Evolutionary conservation across 805 yeast species (phyloP), one percentile per base, ranked within the genome.

Genomic region (Cyberlindnera bimundalis): DNA sequence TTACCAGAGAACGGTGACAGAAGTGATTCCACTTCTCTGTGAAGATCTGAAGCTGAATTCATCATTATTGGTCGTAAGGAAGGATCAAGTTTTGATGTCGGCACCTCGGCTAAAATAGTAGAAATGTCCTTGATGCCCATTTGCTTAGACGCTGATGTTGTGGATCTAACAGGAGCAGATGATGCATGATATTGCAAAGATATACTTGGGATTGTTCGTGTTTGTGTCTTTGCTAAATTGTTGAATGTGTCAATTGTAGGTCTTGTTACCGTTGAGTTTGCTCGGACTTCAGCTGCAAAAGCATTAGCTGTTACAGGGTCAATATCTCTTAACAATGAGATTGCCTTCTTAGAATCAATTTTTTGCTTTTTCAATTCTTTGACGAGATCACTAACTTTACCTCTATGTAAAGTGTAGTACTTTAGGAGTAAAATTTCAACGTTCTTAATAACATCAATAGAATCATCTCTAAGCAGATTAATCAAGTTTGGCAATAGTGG

Each of bases 1-100:
- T 82, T 68, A 70, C 82, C 84, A 8, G 70, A 74, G 52, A 91
- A 89, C 6, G 70, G 67, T 6, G 46, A 8, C 18, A 59, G 39
- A 6, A 65, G 33, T 4, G 40, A 32, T 24, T 55, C 63, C 15
- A 63, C 37, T 29, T 62, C 65, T 33, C 48, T 52, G 10, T 36
- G 24, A 13, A 67, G 21, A 7, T 58, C 59, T 7, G 47, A 41
- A 3, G 44, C 37, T 0, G 55, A 46, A 8, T 40, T 14, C 1
- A 50, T 19, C 1, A 19, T 4, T 0, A 51, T 33, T 5, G 58
- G 51, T 1, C 18, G 27, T 8, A 56, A 17, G 2, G 48, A 25
- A 1, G 39, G 40, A 28, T 56, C 61, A 2, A 54, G 43, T 32
- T 50, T 52, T 2, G 60, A 43, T 2, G 50, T 44, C 11, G 46